A percentile compares a stretch with the other conserved stretches of the same genome.
Conservation (phyloP, 2,329 filamentous ascomycete species). For the Botrytis pseudocinerea region DNA sequence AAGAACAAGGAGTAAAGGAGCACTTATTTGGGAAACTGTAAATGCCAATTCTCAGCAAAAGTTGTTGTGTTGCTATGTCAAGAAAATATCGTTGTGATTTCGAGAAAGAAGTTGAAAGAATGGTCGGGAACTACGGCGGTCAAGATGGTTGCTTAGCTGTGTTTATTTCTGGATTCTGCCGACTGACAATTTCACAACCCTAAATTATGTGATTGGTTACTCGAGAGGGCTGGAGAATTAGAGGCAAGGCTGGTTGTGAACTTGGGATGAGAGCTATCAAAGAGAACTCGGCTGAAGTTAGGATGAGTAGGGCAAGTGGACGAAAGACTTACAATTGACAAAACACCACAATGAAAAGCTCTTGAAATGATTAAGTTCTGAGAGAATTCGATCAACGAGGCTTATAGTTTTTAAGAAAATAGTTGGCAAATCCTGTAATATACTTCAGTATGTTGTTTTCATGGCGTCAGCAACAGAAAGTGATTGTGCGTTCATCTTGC, state of each 20-base stretch:
- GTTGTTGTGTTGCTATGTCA: not conserved
- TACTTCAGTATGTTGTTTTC: too few species aligned
- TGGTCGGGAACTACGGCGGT: not conserved
- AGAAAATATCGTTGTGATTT: not conserved
- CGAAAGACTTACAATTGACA: not conserved
- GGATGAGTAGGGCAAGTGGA: not conserved
- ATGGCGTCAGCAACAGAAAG: not conserved
- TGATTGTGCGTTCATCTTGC: not conserved
- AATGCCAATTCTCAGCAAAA: not conserved
- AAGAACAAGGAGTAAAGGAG: not conserved
- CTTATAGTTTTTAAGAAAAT: not conserved
- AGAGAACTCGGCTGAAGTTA: not conserved
- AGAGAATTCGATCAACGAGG: not conserved
- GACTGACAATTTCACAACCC: not conserved
- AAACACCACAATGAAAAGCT: not conserved
- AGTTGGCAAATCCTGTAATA: not conserved
- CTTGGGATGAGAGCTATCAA: not conserved
- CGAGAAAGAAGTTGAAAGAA: not conserved
- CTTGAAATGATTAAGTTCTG: too few species aligned
- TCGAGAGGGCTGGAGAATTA: not conserved
- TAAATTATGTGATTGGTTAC: not conserved
- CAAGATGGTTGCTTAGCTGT: not conserved
- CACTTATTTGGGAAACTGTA: not conserved
- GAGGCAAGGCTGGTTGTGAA: not conserved
- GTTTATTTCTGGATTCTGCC: not conserved